Base-by-base conservation (phyloP, 2,329 filamentous ascomycete genomes). In the Elsinoe ampelina region DNA sequence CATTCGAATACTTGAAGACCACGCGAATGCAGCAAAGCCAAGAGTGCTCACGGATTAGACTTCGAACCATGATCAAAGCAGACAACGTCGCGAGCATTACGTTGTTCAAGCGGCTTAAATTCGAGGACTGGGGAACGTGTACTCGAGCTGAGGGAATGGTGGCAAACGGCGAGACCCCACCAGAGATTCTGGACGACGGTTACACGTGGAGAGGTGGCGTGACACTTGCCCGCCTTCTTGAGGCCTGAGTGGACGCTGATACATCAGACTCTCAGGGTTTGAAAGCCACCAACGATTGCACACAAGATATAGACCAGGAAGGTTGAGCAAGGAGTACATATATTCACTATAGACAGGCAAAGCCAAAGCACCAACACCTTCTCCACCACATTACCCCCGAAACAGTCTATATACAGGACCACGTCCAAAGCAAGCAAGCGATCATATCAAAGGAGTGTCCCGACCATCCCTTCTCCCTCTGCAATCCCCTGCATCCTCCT, bases 361-460 rank as follows among this genome's bases (percentile, higher is more conserved):
- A 52, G 32, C 32, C 32, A 39, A 52, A 52, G 35, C 41, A 45
- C 11, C 41, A 39, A 8, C 48, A 12, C 39, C 32, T 15, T 26
- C n/a, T 52, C 48, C 32, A 52, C 48, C 32, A 17, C 32, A 52
- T 52, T 38, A 52, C 48, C 15, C 34, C 48, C 2, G 2, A 13
- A 7, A 22, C n/a, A 52, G 19, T 52, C 48, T 52, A 52, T 52
- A 35, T 39, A 52, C 48, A 39, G 35, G 48, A 52, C 32, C 15
- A 13, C 32, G 34, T 52, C 48, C 48, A 26, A 52, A 34, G 13
- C 26, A 30, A 13, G 20, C 45, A 50, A 50, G 17, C n/a, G 4
- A 20, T 35, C 32, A 20, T 4, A 26, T 19, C 41, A 30, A 50
- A 52, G 35, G 48, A 52, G 48, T 34, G 48, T 52, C n/a, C 15